Conservation (phyloP, 768 basidiomycete genomes). For the Gloeostereum incarnatum region DNA sequence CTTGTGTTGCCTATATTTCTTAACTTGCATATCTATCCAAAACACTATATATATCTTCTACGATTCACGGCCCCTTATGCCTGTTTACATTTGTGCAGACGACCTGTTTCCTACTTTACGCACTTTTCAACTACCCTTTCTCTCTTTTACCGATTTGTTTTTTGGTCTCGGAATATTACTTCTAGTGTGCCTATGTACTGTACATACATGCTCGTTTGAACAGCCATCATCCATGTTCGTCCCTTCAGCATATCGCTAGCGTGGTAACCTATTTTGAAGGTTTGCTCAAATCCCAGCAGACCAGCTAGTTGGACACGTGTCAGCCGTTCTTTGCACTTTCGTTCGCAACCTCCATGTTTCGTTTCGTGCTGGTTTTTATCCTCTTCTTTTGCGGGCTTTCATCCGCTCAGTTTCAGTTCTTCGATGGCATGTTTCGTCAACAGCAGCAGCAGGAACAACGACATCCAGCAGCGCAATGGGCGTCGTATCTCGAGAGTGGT, state of each 20-base stretch:
- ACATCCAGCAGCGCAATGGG: constrained; percentile 52
- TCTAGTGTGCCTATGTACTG: too few relatives aligned
- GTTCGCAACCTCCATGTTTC: constrained; percentile 10
- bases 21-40: background rate
- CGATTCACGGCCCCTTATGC: background rate
- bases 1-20: background rate
- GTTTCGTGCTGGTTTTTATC: constrained; percentile 9
- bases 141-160: too few relatives aligned
- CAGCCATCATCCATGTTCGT: too few relatives aligned
- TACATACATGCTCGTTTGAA: too few relatives aligned
- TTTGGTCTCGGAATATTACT: too few relatives aligned
- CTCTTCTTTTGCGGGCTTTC: constrained; percentile 14
- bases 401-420: constrained; percentile 70
- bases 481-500: constrained; percentile 59
- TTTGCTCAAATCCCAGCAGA: too few relatives aligned
- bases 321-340: background rate
- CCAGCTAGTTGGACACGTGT: too few relatives aligned
- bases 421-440: constrained; percentile 68
- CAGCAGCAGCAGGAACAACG: constrained; percentile 50
- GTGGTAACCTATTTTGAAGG: background rate
- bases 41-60: background rate
- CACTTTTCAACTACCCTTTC: too few relatives aligned
- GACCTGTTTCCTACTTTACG: too few relatives aligned
- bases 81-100: too few relatives aligned
- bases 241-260: too few relatives aligned